Base-by-base conservation (phyloP, 257 asterid genomes). In the Ehretia macrophylla region DNA sequence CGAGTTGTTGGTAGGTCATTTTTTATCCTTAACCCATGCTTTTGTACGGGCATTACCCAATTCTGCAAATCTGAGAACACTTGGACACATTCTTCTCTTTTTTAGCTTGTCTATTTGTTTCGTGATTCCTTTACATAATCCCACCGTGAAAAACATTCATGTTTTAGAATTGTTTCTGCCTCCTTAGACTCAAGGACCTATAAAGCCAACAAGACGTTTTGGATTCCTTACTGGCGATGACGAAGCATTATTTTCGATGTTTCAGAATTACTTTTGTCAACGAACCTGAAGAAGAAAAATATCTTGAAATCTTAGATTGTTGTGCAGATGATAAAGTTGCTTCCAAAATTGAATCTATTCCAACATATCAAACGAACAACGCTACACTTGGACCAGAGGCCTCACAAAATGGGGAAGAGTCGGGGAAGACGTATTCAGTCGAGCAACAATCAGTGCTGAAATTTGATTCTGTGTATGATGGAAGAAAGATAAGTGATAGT, bases 111-210 rank as follows among this genome's bases (percentile, higher is more conserved):
- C 44, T 44, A 56, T 64, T 48, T 62, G 69, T 42, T 58, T 69
- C 14, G 65, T 64, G 0, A 58, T 69, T 16, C 53, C 63, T 37
- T 23, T 69, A 40, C 42, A 64, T 45, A 69, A 65, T 22, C 49
- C 54, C 27, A 37, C 16, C 56, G 46, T 66, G 1, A 44, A 59
- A 40, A 60, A 51, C 23, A 50, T 62, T 21, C 56, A 56, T 35
- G 46, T 64, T 59, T 58, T 70, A 27, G 75, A 70, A 51, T 58
- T 70, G 63, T 64, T 70, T 64, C 58, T 70, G 45, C 75, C 75
- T 11, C 55, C 48, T 38, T 8, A n/a, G 17, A 1, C 42, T 37
- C 18, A 56, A 21, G 32, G 62, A 56, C 35, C 14, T 10, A 2
- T 19, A 56, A 56, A 17, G 62, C 5, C 62, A 56, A 56, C 23